phyloP scores from a whole-genome alignment of 257 asterid genomes.

The Euphrasia confusa region DNA sequence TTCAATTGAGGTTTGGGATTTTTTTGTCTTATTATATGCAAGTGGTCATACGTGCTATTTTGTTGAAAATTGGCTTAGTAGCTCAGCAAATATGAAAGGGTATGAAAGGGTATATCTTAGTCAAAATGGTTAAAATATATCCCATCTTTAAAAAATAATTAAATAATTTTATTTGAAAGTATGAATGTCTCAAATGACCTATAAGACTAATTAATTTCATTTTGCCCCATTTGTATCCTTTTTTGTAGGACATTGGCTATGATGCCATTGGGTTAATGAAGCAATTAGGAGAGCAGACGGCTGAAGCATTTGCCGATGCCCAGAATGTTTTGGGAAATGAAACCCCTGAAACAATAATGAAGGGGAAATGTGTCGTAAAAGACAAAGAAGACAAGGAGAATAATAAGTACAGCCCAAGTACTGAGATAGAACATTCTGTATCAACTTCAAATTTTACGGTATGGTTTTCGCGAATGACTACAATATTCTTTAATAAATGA shows the following conservation, averaged over 20 bases:
- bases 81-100: too few species aligned
- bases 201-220: neutral
- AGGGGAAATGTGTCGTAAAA: constrained; percentile 33
- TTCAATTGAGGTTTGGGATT: constrained; percentile 61
- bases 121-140: too few species aligned
- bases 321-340: constrained; percentile 86
- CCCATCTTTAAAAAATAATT: too few species aligned
- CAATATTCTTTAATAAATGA: neutral
- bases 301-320: constrained; percentile 86
- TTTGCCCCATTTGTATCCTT: neutral
- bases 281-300: constrained; percentile 88
- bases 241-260: constrained; percentile 70
- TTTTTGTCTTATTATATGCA: too few species aligned
- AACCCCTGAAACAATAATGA: constrained; percentile 75
- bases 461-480: constrained; percentile 18
- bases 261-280: constrained; percentile 94
- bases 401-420: constrained; percentile 19
- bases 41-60: too few species aligned
- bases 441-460: constrained; percentile 45
- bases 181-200: too few species aligned
- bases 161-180: too few species aligned
- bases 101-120: too few species aligned
- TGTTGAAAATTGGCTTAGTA: too few species aligned
- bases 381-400: constrained; percentile 34
- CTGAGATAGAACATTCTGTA: constrained; percentile 26